Conservation (phyloP, 306 rosid genomes). For the Prunus fruticosa region DNA sequence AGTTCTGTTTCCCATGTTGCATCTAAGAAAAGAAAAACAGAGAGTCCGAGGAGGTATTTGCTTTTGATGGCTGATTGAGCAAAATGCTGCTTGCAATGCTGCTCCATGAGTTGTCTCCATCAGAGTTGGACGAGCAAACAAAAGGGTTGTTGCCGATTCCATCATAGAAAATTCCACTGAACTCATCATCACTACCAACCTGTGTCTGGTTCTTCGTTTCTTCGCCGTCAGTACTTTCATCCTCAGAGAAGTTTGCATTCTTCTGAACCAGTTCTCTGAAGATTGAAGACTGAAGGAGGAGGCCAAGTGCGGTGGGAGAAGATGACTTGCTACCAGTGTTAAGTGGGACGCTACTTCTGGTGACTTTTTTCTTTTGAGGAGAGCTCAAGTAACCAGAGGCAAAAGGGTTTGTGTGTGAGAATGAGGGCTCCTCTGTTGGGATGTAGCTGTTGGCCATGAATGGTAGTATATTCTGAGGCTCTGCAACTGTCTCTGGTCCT, state of each 20-base stretch:
- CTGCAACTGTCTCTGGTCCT: conserved; percentile 24
- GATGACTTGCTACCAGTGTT: conserved; percentile 33
- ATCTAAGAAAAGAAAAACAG: background rate
- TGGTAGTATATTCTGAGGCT: conserved; percentile 17
- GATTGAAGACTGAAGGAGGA: conserved; percentile 63
- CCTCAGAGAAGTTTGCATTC: conserved; percentile 43
- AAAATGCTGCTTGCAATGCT: conserved; percentile 2
- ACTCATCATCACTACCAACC: conserved; percentile 40
- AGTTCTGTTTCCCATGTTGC: background rate
- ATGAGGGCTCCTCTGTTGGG: conserved; percentile 28
- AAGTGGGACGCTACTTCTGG: conserved; percentile 17
- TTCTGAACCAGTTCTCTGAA: conserved; percentile 65
- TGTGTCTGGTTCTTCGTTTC: conserved; percentile 37
- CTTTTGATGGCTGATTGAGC: background rate
- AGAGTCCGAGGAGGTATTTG: background rate
- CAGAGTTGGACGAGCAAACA: conserved; percentile 32
- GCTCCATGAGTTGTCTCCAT: background rate
- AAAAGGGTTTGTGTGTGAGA: conserved; percentile 26
- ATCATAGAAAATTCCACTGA: conserved; percentile 44
- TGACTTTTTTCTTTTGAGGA: conserved; percentile 32
- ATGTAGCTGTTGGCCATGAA: conserved; percentile 22
- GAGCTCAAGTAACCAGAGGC: conserved; percentile 29
- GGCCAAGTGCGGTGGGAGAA: conserved; percentile 65
- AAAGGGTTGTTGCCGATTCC: conserved; percentile 43
- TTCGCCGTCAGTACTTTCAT: conserved; percentile 48